phyloP scores from a whole-genome alignment of 2,329 filamentous ascomycete genomes.

The Lecanosticta acicola region DNA sequence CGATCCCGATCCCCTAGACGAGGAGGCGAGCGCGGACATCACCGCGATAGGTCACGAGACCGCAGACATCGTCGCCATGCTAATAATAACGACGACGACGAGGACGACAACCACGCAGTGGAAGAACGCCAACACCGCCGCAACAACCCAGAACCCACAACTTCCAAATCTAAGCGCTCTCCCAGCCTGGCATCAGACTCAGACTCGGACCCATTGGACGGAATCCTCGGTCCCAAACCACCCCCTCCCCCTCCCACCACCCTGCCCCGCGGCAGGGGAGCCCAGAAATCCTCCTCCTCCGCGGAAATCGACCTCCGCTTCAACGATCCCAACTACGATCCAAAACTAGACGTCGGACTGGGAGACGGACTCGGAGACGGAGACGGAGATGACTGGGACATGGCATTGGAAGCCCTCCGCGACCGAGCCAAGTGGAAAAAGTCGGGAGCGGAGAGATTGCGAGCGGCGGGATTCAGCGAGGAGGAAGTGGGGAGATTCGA shows the following conservation, averaged over 20 bases:
- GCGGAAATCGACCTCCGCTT: conserved; percentile 81
- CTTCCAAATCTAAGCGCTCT: background rate
- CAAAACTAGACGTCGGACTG: conserved; percentile 49
- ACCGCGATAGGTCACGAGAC: too few species aligned
- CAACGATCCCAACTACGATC: conserved; percentile 55
- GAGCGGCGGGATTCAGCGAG: conserved; percentile 68
- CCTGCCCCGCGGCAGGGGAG: conserved; percentile 65
- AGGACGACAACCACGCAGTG: background rate
- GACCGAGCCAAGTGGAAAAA: conserved; percentile 75
- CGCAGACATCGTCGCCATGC: background rate
- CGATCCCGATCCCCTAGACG: conserved; percentile 2
- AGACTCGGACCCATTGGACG: conserved; percentile 66
- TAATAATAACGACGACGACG: conserved; percentile 1
- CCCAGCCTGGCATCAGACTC: conserved; percentile 2
- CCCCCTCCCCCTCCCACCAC: conserved; percentile 40
- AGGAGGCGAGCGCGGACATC: too few species aligned
- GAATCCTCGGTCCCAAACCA: conserved; percentile 65
- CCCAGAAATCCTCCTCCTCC: conserved; percentile 48
- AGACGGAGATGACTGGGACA: conserved; percentile 65
- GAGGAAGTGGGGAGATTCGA: conserved; percentile 59
- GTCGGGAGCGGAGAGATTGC: conserved; percentile 68
- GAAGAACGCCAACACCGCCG: background rate
- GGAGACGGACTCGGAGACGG: conserved; percentile 39
- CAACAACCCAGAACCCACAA: background rate
- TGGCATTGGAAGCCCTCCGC: conserved; percentile 68